Percentiles rank a stretch among this genome's conserved stretches.
Evolutionary conservation across 2,329 filamentous ascomycete genomes (phyloP).

Genomic region (Thelonectria discophora): DNA sequence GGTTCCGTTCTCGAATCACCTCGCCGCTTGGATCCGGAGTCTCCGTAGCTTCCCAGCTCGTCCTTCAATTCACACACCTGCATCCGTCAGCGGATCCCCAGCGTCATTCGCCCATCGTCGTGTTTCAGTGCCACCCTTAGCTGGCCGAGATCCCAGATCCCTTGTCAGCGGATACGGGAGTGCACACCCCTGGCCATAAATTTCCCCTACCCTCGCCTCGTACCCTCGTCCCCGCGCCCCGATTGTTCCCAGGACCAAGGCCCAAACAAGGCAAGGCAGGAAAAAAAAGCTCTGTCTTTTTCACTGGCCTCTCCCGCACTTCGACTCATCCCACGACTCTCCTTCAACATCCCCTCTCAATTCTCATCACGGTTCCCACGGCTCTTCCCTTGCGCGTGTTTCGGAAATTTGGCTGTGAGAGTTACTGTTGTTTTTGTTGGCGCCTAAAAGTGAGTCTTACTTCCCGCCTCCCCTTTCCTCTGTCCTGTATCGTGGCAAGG

Average conservation of each 20-base stretch:
- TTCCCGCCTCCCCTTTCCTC: conserved; percentile 25
- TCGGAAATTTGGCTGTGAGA: conserved; percentile 54
- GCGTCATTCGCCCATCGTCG: conserved; percentile 42
- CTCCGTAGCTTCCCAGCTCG: conserved; percentile 36
- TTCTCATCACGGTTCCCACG: conserved; percentile 52
- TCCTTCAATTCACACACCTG: conserved; percentile 39
- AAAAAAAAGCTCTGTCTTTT: conserved; percentile 49
- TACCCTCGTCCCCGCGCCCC: conserved; percentile 44
- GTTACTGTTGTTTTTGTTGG: conserved; percentile 59
- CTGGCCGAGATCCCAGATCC: conserved; percentile 45
- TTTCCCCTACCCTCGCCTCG: conserved; percentile 41
- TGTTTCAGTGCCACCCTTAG: conserved; percentile 45
- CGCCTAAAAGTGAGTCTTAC: conserved; percentile 62
- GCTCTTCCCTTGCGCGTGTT: conserved; percentile 60
- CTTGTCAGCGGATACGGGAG: conserved; percentile 44
- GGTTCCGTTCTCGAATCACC: conserved; percentile 23
- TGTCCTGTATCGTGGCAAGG: conserved; percentile 32
- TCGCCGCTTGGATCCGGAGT: conserved; percentile 38
- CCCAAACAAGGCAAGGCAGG: conserved; percentile 46
- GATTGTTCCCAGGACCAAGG: conserved; percentile 45
- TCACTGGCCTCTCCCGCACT: conserved; percentile 42
- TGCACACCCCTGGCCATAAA: conserved; percentile 45
- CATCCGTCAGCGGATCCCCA: conserved; percentile 37
- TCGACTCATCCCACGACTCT: conserved; percentile 48
- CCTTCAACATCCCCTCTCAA: conserved; percentile 48